These are phyloP conservation scores for Emiliania huxleyi DNA, from an alignment of 78 protist species.

Conservation along the genomic window DNA sequence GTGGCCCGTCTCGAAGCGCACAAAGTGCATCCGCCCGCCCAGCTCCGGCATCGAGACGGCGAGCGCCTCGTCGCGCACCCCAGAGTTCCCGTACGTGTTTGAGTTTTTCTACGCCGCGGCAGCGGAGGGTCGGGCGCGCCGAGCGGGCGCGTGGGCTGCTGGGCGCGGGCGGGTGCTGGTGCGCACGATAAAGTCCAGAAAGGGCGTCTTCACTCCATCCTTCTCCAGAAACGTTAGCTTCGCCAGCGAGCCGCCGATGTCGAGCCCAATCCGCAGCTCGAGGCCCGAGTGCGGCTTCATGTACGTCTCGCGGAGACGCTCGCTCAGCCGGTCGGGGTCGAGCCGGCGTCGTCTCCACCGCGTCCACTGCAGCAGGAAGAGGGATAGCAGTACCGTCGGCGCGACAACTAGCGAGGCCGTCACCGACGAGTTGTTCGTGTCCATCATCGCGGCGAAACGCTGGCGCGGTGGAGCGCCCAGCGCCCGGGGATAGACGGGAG, in stretches of 20 bases:
- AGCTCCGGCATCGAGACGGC: neutral
- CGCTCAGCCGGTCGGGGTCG: neutral
- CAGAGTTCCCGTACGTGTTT: neutral
- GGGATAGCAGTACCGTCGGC: too few relatives aligned
- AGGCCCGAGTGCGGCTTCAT: neutral
- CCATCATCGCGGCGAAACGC: too few relatives aligned
- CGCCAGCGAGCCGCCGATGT: constrained; percentile 36
- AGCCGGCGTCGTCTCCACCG: too few relatives aligned
- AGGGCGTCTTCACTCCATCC: neutral
- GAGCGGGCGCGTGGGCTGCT: neutral
- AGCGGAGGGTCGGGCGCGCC: neutral
- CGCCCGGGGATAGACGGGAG: too few relatives aligned
- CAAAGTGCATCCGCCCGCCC: neutral
- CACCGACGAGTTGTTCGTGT: too few relatives aligned
- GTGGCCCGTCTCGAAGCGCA: neutral
- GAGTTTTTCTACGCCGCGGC: neutral
- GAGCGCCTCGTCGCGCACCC: neutral
- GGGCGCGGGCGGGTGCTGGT: neutral
- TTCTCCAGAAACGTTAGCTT: constrained; percentile 5
- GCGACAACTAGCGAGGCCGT: too few relatives aligned
- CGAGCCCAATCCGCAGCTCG: neutral
- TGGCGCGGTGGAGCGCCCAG: too few relatives aligned
- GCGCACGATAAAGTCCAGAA: neutral
- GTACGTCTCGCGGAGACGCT: neutral
- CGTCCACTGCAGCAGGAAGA: too few relatives aligned